These are phyloP conservation scores for Naganishia liquefaciens DNA, from an alignment of 1,284 basidiomycete genomes.

Conservation along the genomic window DNA sequence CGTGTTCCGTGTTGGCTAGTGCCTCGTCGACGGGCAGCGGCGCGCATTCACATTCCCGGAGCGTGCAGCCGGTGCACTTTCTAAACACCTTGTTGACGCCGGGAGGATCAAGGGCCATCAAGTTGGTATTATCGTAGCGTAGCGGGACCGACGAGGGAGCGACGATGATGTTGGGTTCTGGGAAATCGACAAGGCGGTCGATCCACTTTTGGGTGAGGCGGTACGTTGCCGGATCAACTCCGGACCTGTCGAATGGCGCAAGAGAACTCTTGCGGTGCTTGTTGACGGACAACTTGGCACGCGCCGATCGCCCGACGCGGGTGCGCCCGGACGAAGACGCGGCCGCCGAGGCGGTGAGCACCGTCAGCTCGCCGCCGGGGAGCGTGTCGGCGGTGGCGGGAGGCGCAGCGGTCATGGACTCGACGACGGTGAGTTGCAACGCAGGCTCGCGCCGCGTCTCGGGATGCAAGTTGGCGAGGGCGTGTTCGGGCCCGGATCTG, in stretches of 20 bases:
- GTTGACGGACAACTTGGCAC: conserved; percentile 10
- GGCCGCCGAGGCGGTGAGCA: conserved; percentile 9
- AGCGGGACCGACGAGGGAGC: conserved; percentile 17
- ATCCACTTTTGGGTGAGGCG: conserved; percentile 23
- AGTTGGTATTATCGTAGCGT: conserved; percentile 21
- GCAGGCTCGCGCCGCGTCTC: conserved; percentile 17
- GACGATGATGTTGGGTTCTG: conserved; percentile 4
- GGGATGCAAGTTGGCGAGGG: background rate
- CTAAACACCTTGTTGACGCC: conserved; percentile 27
- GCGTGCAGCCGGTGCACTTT: conserved; percentile 26
- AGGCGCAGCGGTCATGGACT: background rate
- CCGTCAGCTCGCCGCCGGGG: background rate
- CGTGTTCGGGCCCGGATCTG: background rate
- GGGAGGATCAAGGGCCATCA: conserved; percentile 26
- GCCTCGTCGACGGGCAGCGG: conserved; percentile 10
- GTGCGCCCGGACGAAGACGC: conserved; percentile 12
- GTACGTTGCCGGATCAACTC: conserved; percentile 10
- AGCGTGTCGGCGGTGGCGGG: background rate
- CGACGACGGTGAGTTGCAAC: background rate
- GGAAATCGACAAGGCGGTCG: background rate
- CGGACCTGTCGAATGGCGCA: background rate
- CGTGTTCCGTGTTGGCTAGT: conserved; percentile 1
- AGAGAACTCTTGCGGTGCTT: conserved; percentile 4
- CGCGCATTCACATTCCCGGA: conserved; percentile 19
- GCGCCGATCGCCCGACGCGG: conserved; percentile 24